Conservation (phyloP, 768 basidiomycete species). For the Exsudoporus frostii region DNA sequence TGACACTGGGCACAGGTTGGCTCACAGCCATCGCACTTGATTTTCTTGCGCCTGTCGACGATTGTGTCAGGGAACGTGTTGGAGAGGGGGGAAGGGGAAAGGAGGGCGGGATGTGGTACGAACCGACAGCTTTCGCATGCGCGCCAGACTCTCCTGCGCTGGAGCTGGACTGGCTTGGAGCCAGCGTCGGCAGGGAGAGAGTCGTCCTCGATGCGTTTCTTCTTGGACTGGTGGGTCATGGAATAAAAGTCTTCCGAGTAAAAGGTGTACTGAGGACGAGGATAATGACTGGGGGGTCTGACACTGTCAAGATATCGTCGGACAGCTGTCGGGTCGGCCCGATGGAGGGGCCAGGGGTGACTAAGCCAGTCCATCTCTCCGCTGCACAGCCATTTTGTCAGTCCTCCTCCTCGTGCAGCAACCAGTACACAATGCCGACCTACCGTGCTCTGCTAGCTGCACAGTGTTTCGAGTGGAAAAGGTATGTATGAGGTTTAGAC, state of each 20-base stretch:
- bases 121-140: slow-evolving; percentile 89
- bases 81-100: slow-evolving; percentile 9
- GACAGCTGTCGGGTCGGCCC: slow-evolving; percentile 35
- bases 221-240: slow-evolving; percentile 63
- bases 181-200: slow-evolving; percentile 48
- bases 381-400: slow-evolving; percentile 26
- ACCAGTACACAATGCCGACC: slow-evolving; percentile 16
- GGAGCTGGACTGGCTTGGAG: slow-evolving; percentile 71
- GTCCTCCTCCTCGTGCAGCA: slow-evolving; percentile 17
- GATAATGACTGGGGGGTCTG: slow-evolving; percentile 19
- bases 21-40: slow-evolving; percentile 88
- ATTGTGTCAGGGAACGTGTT: slow-evolving; percentile 16
- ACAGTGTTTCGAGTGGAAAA: slow-evolving; percentile 8
- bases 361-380: slow-evolving; percentile 32
- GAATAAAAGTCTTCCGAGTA: slow-evolving; percentile 44
- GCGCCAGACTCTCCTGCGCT: slow-evolving; percentile 79
- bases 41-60: slow-evolving; percentile 75
- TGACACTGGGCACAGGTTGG: slow-evolving; percentile 83
- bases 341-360: slow-evolving; percentile 29
- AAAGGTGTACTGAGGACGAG: slow-evolving; percentile 21
- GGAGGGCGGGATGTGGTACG: slow-evolving; percentile 26
- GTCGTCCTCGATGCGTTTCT: slow-evolving; percentile 71
- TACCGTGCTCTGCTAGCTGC: slow-evolving; percentile 12
- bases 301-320: slow-evolving; percentile 33
- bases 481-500: slow-evolving; percentile 25